Conservation (phyloP, 805 yeast species). For the Trichomonascus vanleenenianus region DNA sequence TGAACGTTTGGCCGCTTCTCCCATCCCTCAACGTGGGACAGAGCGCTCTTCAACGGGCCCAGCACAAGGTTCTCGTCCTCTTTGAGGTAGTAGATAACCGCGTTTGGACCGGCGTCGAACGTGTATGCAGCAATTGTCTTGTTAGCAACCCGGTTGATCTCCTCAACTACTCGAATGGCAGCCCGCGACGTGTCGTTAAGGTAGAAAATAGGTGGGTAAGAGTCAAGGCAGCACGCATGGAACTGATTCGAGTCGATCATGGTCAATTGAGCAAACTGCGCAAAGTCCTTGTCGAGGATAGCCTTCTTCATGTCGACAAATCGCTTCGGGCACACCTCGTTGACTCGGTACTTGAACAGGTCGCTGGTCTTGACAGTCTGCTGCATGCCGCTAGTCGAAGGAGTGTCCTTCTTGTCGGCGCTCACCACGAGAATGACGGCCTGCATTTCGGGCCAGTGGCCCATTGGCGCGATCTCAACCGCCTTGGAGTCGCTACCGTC, state of each 20-base stretch:
- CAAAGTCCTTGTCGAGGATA: conserved; percentile 67
- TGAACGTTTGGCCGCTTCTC: conserved; percentile 29
- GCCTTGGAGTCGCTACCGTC: conserved; percentile 95
- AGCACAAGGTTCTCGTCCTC: conserved; percentile 68
- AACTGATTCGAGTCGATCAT: conserved; percentile 96
- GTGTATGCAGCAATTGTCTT: conserved; percentile 84
- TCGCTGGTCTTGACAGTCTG: conserved; percentile 84
- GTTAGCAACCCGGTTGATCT: conserved; percentile 61
- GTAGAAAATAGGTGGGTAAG: conserved; percentile 92
- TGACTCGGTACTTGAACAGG: conserved; percentile 71
- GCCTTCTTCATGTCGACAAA: conserved; percentile 75
- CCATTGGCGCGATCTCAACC: conserved; percentile 75
- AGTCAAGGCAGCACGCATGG: conserved; percentile 96
- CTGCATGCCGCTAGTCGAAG: conserved; percentile 96
- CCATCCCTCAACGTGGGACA: conserved; percentile 66
- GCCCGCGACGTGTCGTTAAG: conserved; percentile 84
- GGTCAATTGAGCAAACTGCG: conserved; percentile 77
- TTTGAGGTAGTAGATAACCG: conserved; percentile 82
- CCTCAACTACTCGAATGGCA: conserved; percentile 70
- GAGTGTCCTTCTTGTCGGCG: conserved; percentile 89
- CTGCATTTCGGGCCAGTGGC: conserved; percentile 88
- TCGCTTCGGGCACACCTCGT: conserved; percentile 78
- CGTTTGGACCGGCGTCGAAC: conserved; percentile 98
- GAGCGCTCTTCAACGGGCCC: conserved; percentile 56
- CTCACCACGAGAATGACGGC: conserved; percentile 90